Conservation (phyloP, 805 yeast genomes). For the Barnettozyma sp. region DNA sequence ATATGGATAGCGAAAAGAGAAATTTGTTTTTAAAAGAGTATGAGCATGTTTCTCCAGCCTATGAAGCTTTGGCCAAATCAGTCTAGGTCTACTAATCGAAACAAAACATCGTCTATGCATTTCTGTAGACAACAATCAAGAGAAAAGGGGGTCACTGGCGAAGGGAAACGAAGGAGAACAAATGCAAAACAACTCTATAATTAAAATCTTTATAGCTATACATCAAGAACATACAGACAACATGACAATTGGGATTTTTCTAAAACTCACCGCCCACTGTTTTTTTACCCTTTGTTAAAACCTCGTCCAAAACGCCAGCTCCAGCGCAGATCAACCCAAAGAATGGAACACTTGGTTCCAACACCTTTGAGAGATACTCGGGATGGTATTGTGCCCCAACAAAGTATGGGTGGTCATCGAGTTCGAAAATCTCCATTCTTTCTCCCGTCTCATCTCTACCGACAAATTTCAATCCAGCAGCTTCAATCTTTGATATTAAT, state of each 20-base stretch:
- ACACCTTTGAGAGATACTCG: slow-evolving; percentile 91
- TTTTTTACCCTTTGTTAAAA: slow-evolving; percentile 37
- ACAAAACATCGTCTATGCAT: no score
- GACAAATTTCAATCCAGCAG: slow-evolving; percentile 75
- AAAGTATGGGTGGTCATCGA: slow-evolving; percentile 79
- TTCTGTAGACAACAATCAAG: no score
- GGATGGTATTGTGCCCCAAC: slow-evolving; percentile 99
- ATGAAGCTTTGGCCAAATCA: slow-evolving; percentile 31
- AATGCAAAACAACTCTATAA: no score
- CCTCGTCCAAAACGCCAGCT: slow-evolving; percentile 69
- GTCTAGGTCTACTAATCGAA: no score
- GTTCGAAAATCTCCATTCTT: slow-evolving; percentile 92
- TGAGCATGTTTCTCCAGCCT: slow-evolving; percentile 45
- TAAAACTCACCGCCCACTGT: slow-evolving; percentile 26
- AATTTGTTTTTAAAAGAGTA: slow-evolving; percentile 35
- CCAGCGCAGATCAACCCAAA: slow-evolving; percentile 95
- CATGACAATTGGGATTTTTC: no score
- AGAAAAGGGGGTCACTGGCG: no score
- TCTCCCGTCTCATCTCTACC: slow-evolving; percentile 87
- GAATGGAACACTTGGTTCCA: slow-evolving; percentile 95
- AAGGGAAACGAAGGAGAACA: no score
- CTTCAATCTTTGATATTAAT: slow-evolving; percentile 63
- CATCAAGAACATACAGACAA: no score
- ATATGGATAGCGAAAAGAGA: slow-evolving; percentile 38
- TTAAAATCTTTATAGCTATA: no score